Percentiles rank a stretch among this genome's conserved stretches.
These are phyloP conservation scores for Tausonia pullulans DNA, from an alignment of 1,284 basidiomycete species.

Conservation along the genomic window DNA sequence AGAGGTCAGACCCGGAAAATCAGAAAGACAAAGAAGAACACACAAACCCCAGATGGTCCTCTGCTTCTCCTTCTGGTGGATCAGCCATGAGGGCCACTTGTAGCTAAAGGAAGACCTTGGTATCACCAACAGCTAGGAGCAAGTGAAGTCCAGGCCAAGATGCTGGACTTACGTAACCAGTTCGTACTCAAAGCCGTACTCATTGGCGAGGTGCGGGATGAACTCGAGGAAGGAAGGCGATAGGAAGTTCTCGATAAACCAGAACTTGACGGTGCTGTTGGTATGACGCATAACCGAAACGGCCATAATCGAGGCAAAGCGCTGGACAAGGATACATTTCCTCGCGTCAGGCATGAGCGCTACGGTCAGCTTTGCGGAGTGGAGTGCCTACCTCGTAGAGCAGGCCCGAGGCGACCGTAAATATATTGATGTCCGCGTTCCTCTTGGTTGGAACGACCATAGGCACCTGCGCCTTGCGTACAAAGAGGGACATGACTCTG, in stretches of 20 bases:
- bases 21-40: background rate
- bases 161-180: conserved; percentile 58
- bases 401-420: conserved; percentile 92
- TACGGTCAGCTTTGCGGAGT: too few species aligned
- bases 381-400: conserved; percentile 66
- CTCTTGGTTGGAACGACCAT: conserved; percentile 21
- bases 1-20: conserved; percentile 14
- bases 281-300: conserved; percentile 90
- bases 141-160: background rate
- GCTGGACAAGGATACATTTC: conserved; percentile 40
- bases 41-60: conserved; percentile 79
- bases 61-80: conserved; percentile 94
- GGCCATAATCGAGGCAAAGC: conserved; percentile 97
- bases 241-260: conserved; percentile 99
- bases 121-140: background rate
- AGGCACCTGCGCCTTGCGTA: background rate
- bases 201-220: conserved; percentile 77
- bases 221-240: conserved; percentile 96
- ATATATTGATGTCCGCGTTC: conserved; percentile 88
- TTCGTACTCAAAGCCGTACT: conserved; percentile 91
- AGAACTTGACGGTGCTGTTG: conserved; percentile 88
- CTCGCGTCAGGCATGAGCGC: background rate
- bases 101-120: conserved; percentile 29
- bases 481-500: conserved; percentile 7
- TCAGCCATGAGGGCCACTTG: conserved; percentile 97